These are phyloP conservation scores for Tetracentron sinense DNA, from an alignment of 164 flowering plant genomes.

Conservation along the genomic window DNA sequence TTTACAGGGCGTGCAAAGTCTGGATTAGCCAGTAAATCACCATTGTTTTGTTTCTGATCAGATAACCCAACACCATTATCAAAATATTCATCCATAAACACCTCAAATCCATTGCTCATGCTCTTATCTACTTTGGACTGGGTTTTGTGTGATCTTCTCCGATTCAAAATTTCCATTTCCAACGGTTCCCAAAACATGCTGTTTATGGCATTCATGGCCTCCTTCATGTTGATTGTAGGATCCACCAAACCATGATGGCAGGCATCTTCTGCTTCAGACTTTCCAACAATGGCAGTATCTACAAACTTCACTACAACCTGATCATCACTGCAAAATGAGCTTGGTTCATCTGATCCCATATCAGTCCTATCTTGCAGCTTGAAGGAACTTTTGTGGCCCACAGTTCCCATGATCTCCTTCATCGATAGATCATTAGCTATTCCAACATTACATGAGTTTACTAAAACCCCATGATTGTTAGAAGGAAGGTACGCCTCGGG, in stretches of 20 bases:
- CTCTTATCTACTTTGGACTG: conserved; percentile 28
- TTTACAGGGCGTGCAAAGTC: conserved; percentile 10
- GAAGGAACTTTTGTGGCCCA: conserved; percentile 1
- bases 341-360: conserved; percentile 15
- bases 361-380: conserved; percentile 13
- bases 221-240: conserved; percentile 86
- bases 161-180: conserved; percentile 40
- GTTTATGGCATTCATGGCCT: conserved; percentile 83
- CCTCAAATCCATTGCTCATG: conserved; percentile 36
- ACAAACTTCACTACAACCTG: conserved; percentile 67
- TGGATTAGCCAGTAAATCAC: conserved; percentile 1
- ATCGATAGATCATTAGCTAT: conserved; percentile 1
- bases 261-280: conserved; percentile 78
- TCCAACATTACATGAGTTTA: conserved; percentile 2
- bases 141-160: conserved; percentile 31
- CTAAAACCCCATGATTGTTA: not conserved
- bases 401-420: conserved; percentile 6
- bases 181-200: conserved; percentile 88
- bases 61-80: conserved; percentile 23
- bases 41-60: conserved; percentile 15
- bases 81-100: conserved; percentile 56
- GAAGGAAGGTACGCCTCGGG: not conserved
- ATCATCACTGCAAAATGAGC: conserved; percentile 43
- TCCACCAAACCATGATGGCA: conserved; percentile 96
- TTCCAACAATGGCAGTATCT: conserved; percentile 70